Evolutionary conservation across 2,329 filamentous ascomycete genomes (phyloP).

Genomic region (Exophiala spinifera): DNA sequence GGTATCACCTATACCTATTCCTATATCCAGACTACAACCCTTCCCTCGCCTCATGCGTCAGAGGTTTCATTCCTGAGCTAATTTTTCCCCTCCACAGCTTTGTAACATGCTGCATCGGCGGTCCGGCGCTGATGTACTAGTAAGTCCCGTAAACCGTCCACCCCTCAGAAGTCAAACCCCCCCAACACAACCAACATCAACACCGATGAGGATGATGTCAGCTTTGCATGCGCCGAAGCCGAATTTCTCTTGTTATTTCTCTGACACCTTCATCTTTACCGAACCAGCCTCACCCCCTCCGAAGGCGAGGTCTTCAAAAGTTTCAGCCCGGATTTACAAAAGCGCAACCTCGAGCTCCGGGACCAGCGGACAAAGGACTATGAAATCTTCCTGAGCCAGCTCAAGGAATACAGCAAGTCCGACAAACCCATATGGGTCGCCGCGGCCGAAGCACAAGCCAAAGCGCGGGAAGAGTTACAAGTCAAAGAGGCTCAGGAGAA

Average conservation of each 20-base stretch:
- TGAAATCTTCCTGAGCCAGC: constrained; percentile 74
- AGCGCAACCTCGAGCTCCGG: constrained; percentile 76
- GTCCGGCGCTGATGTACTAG: constrained; percentile 77
- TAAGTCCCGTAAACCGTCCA: constrained; percentile 8
- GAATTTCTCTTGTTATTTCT: too few species aligned
- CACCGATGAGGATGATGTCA: too few species aligned
- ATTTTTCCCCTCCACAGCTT: constrained; percentile 1
- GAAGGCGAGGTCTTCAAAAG: constrained; percentile 87
- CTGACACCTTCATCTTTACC: too few species aligned
- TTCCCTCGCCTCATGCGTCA: too few species aligned
- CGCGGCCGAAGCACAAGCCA: constrained; percentile 41
- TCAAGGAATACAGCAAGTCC: constrained; percentile 88
- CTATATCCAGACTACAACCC: too few species aligned
- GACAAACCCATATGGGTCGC: constrained; percentile 71
- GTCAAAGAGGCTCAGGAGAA: constrained; percentile 40
- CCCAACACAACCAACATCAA: neutral
- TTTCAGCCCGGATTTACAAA: constrained; percentile 94
- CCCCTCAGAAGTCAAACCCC: too few species aligned
- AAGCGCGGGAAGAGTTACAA: constrained; percentile 35
- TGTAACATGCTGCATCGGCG: constrained; percentile 65
- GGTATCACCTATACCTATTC: neutral
- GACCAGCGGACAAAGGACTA: constrained; percentile 78
- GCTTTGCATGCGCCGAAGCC: too few species aligned
- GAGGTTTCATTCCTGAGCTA: constrained; percentile 1
- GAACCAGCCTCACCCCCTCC: constrained; percentile 59